A percentile compares a stretch with the other conserved stretches of the same genome.
These are phyloP conservation scores for Xylaria acuta DNA, from an alignment of 495 filamentous ascomycete genomes.

Conservation along the genomic window DNA sequence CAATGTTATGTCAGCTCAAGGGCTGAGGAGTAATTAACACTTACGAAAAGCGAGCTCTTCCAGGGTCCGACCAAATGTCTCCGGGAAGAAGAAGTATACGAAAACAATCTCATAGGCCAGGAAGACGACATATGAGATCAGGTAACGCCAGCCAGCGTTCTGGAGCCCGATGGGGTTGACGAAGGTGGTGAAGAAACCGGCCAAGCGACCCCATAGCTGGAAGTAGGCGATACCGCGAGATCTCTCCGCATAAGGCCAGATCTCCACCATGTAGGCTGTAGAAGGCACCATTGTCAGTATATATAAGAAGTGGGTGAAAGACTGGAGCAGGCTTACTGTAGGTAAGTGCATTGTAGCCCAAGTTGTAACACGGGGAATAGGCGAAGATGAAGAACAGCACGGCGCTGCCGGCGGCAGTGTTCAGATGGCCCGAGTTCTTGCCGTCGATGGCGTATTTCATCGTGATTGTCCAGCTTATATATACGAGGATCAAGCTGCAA, in stretches of 20 bases:
- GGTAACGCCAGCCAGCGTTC: slow-evolving; percentile 64
- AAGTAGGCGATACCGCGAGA: slow-evolving; percentile 67
- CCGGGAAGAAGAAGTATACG: slow-evolving; percentile 70
- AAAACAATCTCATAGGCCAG: slow-evolving; percentile 63
- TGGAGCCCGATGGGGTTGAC: slow-evolving; percentile 71
- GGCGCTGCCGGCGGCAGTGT: slow-evolving; percentile 50
- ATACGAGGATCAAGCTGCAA: slow-evolving; percentile 57
- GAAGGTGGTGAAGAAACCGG: slow-evolving; percentile 59
- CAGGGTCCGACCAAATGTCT: slow-evolving; percentile 65
- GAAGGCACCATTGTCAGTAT: not conserved
- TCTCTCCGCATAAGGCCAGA: slow-evolving; percentile 68
- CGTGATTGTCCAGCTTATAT: slow-evolving; percentile 65
- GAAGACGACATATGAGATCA: slow-evolving; percentile 60
- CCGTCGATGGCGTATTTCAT: slow-evolving; percentile 59
- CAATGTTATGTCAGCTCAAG: not conserved
- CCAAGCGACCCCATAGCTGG: slow-evolving; percentile 63
- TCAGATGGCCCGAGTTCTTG: slow-evolving; percentile 43
- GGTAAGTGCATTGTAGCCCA: slow-evolving; percentile 72
- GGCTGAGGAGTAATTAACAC: slow-evolving; percentile 32
- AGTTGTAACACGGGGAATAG: slow-evolving; percentile 68
- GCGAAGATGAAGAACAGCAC: slow-evolving; percentile 67
- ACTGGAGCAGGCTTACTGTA: slow-evolving; percentile 56
- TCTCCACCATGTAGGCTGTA: slow-evolving; percentile 65
- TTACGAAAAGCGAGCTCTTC: slow-evolving; percentile 70
- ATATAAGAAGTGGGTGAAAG: not conserved